phyloP scores from a whole-genome alignment of 2,329 filamentous ascomycete species.

The Sporothrix pseudoabietina region DNA sequence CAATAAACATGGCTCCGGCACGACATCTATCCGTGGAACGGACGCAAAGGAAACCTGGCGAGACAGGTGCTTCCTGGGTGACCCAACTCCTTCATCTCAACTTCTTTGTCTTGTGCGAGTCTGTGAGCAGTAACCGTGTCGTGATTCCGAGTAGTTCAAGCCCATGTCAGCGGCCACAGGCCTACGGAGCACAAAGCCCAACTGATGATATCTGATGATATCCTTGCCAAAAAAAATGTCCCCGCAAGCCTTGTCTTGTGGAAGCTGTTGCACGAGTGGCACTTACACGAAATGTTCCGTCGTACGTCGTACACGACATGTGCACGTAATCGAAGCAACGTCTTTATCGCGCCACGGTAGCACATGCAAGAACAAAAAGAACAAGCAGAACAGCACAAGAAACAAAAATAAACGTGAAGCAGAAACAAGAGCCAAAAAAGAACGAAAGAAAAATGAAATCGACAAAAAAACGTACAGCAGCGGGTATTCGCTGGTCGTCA shows the following conservation, averaged over 20 bases:
- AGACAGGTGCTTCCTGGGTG: neutral
- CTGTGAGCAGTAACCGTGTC: neutral
- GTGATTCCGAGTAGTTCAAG: neutral
- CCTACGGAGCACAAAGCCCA: neutral
- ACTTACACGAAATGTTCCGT: neutral
- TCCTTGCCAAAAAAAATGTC: neutral
- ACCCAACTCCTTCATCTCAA: neutral
- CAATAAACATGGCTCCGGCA: constrained; percentile 5
- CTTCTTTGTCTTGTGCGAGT: neutral
- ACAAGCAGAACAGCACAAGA: neutral
- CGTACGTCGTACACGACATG: neutral
- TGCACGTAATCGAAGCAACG: neutral
- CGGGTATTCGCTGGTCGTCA: too few relatives aligned
- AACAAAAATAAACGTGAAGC: too few relatives aligned
- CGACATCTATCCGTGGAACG: neutral
- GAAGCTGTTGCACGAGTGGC: neutral
- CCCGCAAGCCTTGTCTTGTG: neutral
- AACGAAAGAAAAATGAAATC: too few relatives aligned
- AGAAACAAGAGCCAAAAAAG: neutral
- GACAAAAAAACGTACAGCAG: too few relatives aligned
- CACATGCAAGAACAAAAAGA: neutral
- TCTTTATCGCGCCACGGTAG: neutral
- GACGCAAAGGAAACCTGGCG: neutral
- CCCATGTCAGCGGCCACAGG: neutral
- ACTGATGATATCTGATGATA: neutral